These are phyloP conservation scores for Baorangia bicolor DNA, from an alignment of 768 basidiomycete species.

Conservation along the genomic window DNA sequence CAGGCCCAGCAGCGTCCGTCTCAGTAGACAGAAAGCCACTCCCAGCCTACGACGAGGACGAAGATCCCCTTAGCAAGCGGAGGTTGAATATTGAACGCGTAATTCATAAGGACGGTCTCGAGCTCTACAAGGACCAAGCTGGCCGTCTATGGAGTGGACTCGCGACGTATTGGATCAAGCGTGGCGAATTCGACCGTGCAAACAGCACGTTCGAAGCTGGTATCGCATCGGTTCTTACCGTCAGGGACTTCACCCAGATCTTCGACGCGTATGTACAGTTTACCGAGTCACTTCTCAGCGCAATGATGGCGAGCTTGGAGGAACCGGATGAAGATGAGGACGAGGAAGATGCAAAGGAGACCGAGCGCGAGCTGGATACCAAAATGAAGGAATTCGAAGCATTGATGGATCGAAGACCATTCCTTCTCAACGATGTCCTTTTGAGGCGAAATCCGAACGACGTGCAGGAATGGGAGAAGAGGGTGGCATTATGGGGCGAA, in stretches of 20 bases:
- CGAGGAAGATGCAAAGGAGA: slow-evolving; percentile 75
- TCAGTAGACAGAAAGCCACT: slow-evolving; percentile 49
- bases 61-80: slow-evolving; percentile 67
- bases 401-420: slow-evolving; percentile 91
- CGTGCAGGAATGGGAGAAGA: slow-evolving; percentile 99
- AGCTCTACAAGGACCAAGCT: slow-evolving; percentile 93
- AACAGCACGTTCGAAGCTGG: slow-evolving; percentile 88
- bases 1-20: slow-evolving; percentile 59
- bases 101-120: slow-evolving; percentile 81
- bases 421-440: slow-evolving; percentile 94
- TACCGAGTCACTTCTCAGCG: slow-evolving; percentile 83
- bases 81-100: slow-evolving; percentile 87
- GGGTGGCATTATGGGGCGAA: slow-evolving; percentile 89
- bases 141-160: slow-evolving; percentile 95
- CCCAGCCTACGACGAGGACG: slow-evolving; percentile 71
- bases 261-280: slow-evolving; percentile 98
- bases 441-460: slow-evolving; percentile 93
- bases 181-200: slow-evolving; percentile 91
- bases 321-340: slow-evolving; percentile 74
- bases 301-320: slow-evolving; percentile 83
- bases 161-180: slow-evolving; percentile 98
- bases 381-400: slow-evolving; percentile 94
- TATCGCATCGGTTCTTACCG: slow-evolving; percentile 79
- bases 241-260: slow-evolving; percentile 96
- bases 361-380: slow-evolving; percentile 78